phyloP scores from a whole-genome alignment of 2,329 filamentous ascomycete species.

The Zalaria sp. region DNA sequence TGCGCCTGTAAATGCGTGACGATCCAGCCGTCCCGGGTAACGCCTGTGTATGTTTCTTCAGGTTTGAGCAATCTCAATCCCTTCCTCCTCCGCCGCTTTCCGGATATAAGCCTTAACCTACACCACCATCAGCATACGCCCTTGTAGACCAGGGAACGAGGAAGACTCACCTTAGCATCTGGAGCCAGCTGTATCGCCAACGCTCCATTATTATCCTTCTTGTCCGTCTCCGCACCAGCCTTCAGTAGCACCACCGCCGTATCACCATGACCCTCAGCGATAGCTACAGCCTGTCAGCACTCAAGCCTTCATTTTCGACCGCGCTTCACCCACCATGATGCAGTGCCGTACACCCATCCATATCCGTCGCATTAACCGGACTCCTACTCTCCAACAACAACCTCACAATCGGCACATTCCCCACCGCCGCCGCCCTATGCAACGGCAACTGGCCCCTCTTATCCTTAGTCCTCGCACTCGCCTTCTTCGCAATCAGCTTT shows the following conservation, averaged over 20 bases:
- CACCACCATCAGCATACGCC: neutral
- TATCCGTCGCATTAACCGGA: constrained; percentile 71
- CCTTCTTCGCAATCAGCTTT: constrained; percentile 60
- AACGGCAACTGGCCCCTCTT: constrained; percentile 78
- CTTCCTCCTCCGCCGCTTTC: constrained; percentile 68
- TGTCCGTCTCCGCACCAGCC: constrained; percentile 68
- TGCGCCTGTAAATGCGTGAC: too few relatives aligned
- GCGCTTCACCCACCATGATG: constrained; percentile 46
- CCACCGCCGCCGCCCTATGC: constrained; percentile 81
- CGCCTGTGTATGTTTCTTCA: too few relatives aligned
- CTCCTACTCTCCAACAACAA: constrained; percentile 64
- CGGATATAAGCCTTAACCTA: constrained; percentile 51
- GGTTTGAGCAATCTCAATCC: constrained; percentile 41
- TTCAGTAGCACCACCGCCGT: constrained; percentile 71
- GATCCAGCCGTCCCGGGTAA: too few relatives aligned
- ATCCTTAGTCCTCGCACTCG: constrained; percentile 69
- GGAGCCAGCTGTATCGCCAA: constrained; percentile 72
- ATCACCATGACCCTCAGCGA: constrained; percentile 65
- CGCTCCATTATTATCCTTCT: constrained; percentile 56
- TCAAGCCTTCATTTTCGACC: neutral
- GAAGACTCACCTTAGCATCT: constrained; percentile 56
- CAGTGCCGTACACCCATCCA: constrained; percentile 71
- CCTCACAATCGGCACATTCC: constrained; percentile 75
- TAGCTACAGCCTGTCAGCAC: constrained; percentile 25
- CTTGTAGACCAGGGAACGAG: neutral